phyloP scores from a whole-genome alignment of 2,329 filamentous ascomycete species.

The Aciculosporium take region DNA sequence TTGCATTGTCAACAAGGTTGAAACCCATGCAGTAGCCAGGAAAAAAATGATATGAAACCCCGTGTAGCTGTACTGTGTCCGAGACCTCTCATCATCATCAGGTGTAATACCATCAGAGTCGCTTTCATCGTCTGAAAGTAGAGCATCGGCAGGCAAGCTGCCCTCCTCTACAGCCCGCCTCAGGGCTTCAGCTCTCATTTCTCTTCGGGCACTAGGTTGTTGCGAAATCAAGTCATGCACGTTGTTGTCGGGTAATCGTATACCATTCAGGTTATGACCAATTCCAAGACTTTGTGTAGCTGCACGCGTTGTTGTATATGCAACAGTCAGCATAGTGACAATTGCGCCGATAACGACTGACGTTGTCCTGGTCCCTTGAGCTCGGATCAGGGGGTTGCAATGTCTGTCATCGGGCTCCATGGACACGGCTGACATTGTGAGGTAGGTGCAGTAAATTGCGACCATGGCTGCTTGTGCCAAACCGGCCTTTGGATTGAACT shows the following conservation, averaged over 20 bases:
- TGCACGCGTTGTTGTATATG: conserved; percentile 92
- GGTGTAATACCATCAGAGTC: conserved; percentile 46
- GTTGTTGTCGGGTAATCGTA: conserved; percentile 53
- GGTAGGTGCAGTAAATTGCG: conserved; percentile 93
- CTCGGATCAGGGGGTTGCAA: conserved; percentile 83
- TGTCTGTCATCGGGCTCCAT: conserved; percentile 93
- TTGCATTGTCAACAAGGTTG: conserved; percentile 69
- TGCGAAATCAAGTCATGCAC: conserved; percentile 82
- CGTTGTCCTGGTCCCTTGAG: conserved; percentile 75
- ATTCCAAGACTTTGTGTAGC: conserved; percentile 79
- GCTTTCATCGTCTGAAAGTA: conserved; percentile 60
- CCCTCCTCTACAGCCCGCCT: conserved; percentile 87
- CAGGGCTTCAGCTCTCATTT: conserved; percentile 87
- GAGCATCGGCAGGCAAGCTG: conserved; percentile 76
- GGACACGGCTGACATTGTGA: conserved; percentile 94
- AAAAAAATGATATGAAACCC: conserved; percentile 98
- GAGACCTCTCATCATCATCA: conserved; percentile 76
- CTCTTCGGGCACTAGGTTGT: conserved; percentile 64
- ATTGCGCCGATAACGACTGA: conserved; percentile 87
- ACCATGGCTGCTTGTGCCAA: conserved; percentile 97
- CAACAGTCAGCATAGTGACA: conserved; percentile 90
- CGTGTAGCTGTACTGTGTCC: conserved; percentile 91
- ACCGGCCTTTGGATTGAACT: conserved; percentile 82
- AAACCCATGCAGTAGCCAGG: conserved; percentile 89
- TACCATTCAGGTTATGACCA: conserved; percentile 36